Evolutionary conservation across 352 stramenopile genomes (phyloP).

Genomic region (Halophytophthora polymorphica): DNA sequence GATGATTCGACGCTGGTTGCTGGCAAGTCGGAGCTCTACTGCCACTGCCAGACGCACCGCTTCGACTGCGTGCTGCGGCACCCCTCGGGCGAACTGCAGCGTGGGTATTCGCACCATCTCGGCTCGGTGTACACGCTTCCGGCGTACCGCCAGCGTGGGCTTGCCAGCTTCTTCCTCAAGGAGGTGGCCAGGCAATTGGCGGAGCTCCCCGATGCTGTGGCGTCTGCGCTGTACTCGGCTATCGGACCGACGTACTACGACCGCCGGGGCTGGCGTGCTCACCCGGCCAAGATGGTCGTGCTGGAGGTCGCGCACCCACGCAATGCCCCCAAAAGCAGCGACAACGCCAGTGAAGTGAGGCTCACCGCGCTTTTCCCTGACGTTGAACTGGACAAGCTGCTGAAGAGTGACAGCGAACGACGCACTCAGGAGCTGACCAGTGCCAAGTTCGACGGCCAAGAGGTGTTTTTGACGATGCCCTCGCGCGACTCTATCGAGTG

Average conservation of each 20-base stretch:
- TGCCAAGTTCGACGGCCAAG: slow-evolving; percentile 16
- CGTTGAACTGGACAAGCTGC: slow-evolving; percentile 28
- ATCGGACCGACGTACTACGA: slow-evolving; percentile 55
- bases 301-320: slow-evolving; percentile 22
- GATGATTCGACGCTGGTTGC: slow-evolving; percentile 20
- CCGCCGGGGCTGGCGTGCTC: slow-evolving; percentile 40
- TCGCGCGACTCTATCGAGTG: slow-evolving; percentile 51
- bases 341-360: not conserved
- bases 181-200: slow-evolving; percentile 27
- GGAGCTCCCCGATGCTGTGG: slow-evolving; percentile 22
- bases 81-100: slow-evolving; percentile 22
- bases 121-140: slow-evolving; percentile 59
- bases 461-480: slow-evolving; percentile 38
- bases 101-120: slow-evolving; percentile 47
- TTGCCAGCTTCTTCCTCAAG: slow-evolving; percentile 39
- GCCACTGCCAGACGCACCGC: slow-evolving; percentile 48
- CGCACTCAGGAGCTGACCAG: slow-evolving; percentile 27
- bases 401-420: slow-evolving; percentile 34
- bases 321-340: slow-evolving; percentile 7
- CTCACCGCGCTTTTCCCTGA: slow-evolving; percentile 28
- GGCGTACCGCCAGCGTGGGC: slow-evolving; percentile 31
- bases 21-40: slow-evolving; percentile 28
- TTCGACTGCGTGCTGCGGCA: slow-evolving; percentile 42
- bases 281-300: slow-evolving; percentile 34
- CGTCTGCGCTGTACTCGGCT: slow-evolving; percentile 51